Evolutionary conservation across 2,329 filamentous ascomycete genomes (phyloP).

Genomic region (Fusarium irregulare): DNA sequence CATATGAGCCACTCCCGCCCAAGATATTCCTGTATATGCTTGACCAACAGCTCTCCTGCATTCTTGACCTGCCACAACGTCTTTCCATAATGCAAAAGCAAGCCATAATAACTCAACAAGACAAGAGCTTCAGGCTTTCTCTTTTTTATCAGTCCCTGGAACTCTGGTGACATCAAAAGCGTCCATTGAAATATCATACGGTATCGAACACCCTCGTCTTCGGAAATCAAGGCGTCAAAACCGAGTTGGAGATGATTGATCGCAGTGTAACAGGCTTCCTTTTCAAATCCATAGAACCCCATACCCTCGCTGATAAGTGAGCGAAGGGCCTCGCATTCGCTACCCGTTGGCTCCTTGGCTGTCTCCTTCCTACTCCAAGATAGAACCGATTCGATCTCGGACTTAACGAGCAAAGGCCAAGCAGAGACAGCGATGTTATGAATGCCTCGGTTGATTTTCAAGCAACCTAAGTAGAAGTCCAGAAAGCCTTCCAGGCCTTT

Average conservation of each 20-base stretch:
- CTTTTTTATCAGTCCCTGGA: no score
- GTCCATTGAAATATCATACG: conserved; percentile 36
- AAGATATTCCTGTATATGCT: no score
- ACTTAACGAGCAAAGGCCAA: conserved; percentile 6
- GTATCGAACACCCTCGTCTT: background rate
- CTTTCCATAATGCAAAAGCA: conserved; percentile 19
- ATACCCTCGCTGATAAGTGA: no score
- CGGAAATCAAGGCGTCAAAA: conserved; percentile 10
- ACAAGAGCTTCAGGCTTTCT: conserved; percentile 10
- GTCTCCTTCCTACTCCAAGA: conserved; percentile 15
- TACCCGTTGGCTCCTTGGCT: background rate
- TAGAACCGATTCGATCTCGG: conserved; percentile 10
- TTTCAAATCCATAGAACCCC: no score
- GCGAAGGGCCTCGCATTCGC: no score
- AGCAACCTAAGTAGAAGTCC: no score
- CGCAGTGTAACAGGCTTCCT: no score
- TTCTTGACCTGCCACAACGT: conserved; percentile 24
- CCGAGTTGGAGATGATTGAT: conserved; percentile 18
- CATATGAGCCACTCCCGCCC: conserved; percentile 19
- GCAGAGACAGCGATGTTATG: background rate
- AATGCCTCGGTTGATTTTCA: no score
- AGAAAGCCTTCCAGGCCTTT: no score
- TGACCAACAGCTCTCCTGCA: no score
- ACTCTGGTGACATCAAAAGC: conserved; percentile 11
- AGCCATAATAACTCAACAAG: conserved; percentile 20